These are phyloP conservation scores for Zychaea mexicana DNA, from an alignment of 371 early-diverging fungal genomes.

Conservation along the genomic window DNA sequence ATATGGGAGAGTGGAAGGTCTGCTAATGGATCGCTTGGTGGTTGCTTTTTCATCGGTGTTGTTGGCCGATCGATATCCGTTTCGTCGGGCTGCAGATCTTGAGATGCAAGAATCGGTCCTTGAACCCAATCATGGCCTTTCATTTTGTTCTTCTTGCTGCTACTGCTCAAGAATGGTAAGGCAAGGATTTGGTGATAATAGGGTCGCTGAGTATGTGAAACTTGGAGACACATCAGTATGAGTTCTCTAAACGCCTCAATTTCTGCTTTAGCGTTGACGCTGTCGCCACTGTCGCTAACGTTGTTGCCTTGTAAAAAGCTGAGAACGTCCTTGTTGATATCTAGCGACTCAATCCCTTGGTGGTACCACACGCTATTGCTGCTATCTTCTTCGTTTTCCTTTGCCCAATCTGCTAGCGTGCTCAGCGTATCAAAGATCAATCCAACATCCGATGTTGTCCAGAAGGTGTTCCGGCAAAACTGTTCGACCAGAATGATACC, in stretches of 20 bases:
- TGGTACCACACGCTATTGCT: constrained; percentile 44
- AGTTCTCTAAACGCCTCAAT: constrained; percentile 29
- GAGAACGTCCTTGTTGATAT: constrained; percentile 38
- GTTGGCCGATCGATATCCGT: constrained; percentile 13
- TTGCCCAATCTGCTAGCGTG: constrained; percentile 35
- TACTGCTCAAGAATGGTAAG: constrained; percentile 20
- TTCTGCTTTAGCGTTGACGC: not conserved
- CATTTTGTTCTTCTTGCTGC: not conserved
- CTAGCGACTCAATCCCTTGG: constrained; percentile 29
- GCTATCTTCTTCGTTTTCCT: constrained; percentile 10
- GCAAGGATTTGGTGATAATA: constrained; percentile 19
- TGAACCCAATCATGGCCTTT: constrained; percentile 26
- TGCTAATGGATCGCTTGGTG: constrained; percentile 1
- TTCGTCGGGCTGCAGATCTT: constrained; percentile 32
- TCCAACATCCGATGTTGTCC: constrained; percentile 53
- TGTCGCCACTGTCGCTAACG: not conserved
- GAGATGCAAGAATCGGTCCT: constrained; percentile 42
- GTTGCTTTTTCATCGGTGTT: not conserved
- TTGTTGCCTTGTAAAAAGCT: constrained; percentile 29
- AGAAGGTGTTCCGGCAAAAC: constrained; percentile 56
- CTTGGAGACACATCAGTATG: constrained; percentile 26
- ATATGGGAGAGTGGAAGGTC: constrained; percentile 50
- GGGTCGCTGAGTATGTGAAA: constrained; percentile 18
- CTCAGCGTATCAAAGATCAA: constrained; percentile 44
- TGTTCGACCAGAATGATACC: constrained; percentile 63